Evolutionary conservation across 2,329 filamentous ascomycete species (phyloP), one percentile per base, ranked within the genome.

Genomic region (Pezicula neosporulosa): DNA sequence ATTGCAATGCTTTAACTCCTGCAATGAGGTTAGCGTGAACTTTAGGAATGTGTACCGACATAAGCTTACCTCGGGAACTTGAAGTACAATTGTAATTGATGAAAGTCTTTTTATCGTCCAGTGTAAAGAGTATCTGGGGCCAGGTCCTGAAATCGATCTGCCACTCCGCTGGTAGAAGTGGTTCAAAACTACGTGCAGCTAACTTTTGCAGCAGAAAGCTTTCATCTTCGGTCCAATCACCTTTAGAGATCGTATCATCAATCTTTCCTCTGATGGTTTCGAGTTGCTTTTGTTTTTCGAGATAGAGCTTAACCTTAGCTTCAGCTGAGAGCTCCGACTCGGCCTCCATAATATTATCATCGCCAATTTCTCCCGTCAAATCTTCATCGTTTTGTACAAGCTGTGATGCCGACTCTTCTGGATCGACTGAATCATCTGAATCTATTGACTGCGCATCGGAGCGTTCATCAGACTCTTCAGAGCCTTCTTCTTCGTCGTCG

Each of bases 91-190:
- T 60, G 33, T 56, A 53, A 16, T 63, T 65, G 43, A 68, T 56
- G 28, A 67, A 59, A 1, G 57, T 55, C 7, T 60, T 56, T 9
- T 60, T 50, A 10, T 43, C 37, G n/a, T 60, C 53, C 13, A 49
- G 33, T 7, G 59, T 56, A 53, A 66, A 68, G 3, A 67, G 48
- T 6, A 52, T 43, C 7, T 57, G 50, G 5, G 65, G 65, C 21
- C 63, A 59, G 6, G 64, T 65, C n/a, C 50, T 52, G 36, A 68
- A 66, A 47, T 67, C 63, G 19, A 58, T 54, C 16, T 58, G 52
- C 60, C 63, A 67, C 16, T 49, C 47, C 8, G 27, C 15, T 9
- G 65, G 65, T 16, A 68, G 43, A 28, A 67, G 24, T 35, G 53
- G 48, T 51, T 68, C 64, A 47, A 61, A 65, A 21, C 63, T 62